Evolutionary conservation across 2,329 filamentous ascomycete genomes (phyloP).

Genomic region (Lachnellula hyalina): DNA sequence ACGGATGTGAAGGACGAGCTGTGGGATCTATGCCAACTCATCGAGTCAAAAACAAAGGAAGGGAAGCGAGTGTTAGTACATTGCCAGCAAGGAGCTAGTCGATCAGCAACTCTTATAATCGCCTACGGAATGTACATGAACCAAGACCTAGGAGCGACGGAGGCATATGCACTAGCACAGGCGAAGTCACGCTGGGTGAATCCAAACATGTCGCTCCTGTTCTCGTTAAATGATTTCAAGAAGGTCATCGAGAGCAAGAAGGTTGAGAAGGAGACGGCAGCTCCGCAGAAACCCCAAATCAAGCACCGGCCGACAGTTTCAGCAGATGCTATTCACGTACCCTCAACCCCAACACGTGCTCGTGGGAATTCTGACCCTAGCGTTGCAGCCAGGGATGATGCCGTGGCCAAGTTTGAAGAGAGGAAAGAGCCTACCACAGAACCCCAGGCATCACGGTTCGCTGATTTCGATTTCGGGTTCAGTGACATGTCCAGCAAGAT

Average conservation of each 20-base stretch:
- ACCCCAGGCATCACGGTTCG: conserved; percentile 17
- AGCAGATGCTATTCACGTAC: conserved; percentile 44
- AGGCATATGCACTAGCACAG: conserved; percentile 77
- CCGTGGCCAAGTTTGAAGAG: conserved; percentile 9
- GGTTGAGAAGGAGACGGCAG: conserved; percentile 31
- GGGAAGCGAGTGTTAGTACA: conserved; percentile 78
- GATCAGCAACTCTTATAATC: conserved; percentile 80
- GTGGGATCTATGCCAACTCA: conserved; percentile 67
- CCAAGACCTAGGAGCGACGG: conserved; percentile 70
- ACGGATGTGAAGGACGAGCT: conserved; percentile 78
- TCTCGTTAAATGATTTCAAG: conserved; percentile 79
- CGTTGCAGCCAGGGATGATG: conserved; percentile 17
- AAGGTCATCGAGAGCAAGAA: conserved; percentile 54
- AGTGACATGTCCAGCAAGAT: conserved; percentile 3
- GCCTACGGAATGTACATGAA: conserved; percentile 80
- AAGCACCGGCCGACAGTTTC: conserved; percentile 58
- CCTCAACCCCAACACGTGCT: conserved; percentile 41
- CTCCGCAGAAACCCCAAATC: conserved; percentile 47
- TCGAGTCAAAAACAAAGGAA: conserved; percentile 65
- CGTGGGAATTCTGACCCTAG: conserved; percentile 51
- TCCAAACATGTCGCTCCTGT: conserved; percentile 88
- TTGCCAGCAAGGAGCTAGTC: conserved; percentile 80
- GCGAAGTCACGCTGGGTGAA: conserved; percentile 82
- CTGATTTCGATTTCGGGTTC: conserved; percentile 29
- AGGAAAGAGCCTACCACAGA: conserved; percentile 10